These are phyloP conservation scores for Cymodocea nodosa DNA, from an alignment of 116 monocot genomes.

Conservation along the genomic window DNA sequence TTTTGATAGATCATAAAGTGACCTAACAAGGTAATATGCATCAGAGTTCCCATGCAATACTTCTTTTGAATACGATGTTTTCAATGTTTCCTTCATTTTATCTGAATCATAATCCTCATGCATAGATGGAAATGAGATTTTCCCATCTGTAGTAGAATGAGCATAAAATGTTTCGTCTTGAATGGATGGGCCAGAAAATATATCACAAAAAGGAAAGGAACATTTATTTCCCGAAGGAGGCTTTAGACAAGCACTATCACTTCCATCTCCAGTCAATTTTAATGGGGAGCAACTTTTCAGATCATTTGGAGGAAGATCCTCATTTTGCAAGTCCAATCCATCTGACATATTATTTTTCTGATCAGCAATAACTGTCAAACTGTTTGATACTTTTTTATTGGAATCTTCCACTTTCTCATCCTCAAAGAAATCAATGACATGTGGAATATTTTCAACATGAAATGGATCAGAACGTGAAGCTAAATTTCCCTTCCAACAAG, in stretches of 20 bases:
- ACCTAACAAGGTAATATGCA: slow-evolving; percentile 27
- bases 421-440: neutral
- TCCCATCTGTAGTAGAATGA: too few species aligned
- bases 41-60: slow-evolving; percentile 3
- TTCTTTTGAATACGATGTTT: neutral
- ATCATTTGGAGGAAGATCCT: neutral
- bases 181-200: neutral
- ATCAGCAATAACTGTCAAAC: neutral
- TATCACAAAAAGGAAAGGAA: neutral
- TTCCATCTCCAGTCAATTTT: neutral
- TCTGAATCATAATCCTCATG: neutral
- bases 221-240: neutral
- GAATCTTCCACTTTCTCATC: slow-evolving; percentile 12
- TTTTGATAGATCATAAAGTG: slow-evolving; percentile 42
- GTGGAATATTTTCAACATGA: slow-evolving; percentile 7
- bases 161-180: neutral
- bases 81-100: neutral
- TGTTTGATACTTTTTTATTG: slow-evolving; percentile 3
- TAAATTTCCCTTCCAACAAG: slow-evolving; percentile 76
- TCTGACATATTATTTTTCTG: slow-evolving; percentile 4
- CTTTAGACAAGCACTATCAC: neutral
- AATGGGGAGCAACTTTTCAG: neutral
- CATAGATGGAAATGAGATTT: neutral
- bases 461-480: slow-evolving; percentile 17
- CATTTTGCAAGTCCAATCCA: neutral